Evolutionary conservation across 345 rosid species (phyloP), one percentile per base, ranked within the genome.

Genomic region (Syzygium grande): DNA sequence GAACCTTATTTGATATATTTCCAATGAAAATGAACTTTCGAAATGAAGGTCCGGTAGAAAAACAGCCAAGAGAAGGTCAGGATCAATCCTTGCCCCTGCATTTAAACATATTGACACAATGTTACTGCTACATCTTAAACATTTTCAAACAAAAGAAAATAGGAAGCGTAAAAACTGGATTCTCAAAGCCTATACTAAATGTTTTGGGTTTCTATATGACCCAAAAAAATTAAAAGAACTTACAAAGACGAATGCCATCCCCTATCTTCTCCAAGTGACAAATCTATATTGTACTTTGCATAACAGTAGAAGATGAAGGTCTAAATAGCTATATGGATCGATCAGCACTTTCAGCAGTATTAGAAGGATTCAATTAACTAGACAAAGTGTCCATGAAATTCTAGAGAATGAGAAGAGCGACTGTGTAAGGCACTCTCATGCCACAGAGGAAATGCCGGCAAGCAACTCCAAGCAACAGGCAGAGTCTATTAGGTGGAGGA

Each of bases 21-120:
- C 98, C 99, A 95, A 95, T 0, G 98, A 92, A 87, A 98, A 98
- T 38, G 99, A 92, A 91, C 99, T 98, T 94, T 98, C 98, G 52
- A 95, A 96, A 87, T 95, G 96, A 89, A 98, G 96, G 51, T 99
- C 96, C n/a, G 99, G 99, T 89, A 98, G 99, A 89, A 98, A 95
- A 68, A 98, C 97, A 77, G 99, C 98, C 90, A 98, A 89, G 34
- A 96, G 91, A 89, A 96, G 98, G 52, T 95, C 93, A 23, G 98
- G 98, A 87, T 95, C 92, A 83, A 98, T 97, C 0, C 43, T 88
- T 29, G 97, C 93, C 99, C 99, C 99, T 96, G 90, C 87, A 93
- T 10, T 68, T 78, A 41, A 43, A 29, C 6, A 55, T 49, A 21
- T 56, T 15, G 52, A n/a, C 61, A 80, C 23, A 46, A 68, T 84